Evolutionary conservation across 108 stramenopile species (phyloP).

Genomic region (Fistulifera pelliculosa): DNA sequence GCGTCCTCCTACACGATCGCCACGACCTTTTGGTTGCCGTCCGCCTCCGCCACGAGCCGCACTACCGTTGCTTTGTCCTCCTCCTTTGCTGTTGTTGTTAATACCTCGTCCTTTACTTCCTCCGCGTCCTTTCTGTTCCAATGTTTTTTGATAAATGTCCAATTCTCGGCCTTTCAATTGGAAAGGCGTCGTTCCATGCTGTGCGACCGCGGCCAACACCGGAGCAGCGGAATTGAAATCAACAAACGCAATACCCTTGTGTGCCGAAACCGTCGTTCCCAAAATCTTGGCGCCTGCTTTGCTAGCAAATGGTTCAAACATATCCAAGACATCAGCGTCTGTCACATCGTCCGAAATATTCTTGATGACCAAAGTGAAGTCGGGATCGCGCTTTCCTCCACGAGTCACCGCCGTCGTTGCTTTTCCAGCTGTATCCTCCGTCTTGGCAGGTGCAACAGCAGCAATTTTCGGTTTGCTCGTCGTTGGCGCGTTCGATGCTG

Average conservation of each 20-base stretch:
- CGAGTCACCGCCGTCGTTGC: conserved; percentile 8
- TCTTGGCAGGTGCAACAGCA: neutral
- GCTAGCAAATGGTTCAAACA: conserved; percentile 69
- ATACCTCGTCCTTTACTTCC: conserved; percentile 11
- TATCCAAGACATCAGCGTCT: conserved; percentile 55
- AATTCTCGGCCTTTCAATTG: conserved; percentile 31
- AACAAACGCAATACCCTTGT: conserved; percentile 72
- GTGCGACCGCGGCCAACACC: conserved; percentile 50
- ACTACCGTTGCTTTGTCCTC: conserved; percentile 12
- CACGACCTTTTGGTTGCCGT: conserved; percentile 11
- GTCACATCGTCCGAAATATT: conserved; percentile 61
- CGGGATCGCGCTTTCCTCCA: conserved; percentile 50
- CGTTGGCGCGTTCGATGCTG: neutral
- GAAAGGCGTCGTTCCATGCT: conserved; percentile 25
- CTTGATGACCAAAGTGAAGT: conserved; percentile 75
- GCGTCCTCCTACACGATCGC: conserved; percentile 4
- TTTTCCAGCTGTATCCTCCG: conserved; percentile 7
- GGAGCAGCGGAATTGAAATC: conserved; percentile 68
- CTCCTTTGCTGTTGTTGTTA: too few species aligned
- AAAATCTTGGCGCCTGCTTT: conserved; percentile 51
- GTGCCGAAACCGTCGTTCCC: conserved; percentile 54
- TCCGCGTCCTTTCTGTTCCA: conserved; percentile 26
- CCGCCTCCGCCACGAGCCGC: conserved; percentile 11
- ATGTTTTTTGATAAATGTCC: conserved; percentile 47
- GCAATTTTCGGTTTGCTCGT: neutral